Conservation (phyloP, 208 protist species). For the Trypanosoma scelopori region DNA sequence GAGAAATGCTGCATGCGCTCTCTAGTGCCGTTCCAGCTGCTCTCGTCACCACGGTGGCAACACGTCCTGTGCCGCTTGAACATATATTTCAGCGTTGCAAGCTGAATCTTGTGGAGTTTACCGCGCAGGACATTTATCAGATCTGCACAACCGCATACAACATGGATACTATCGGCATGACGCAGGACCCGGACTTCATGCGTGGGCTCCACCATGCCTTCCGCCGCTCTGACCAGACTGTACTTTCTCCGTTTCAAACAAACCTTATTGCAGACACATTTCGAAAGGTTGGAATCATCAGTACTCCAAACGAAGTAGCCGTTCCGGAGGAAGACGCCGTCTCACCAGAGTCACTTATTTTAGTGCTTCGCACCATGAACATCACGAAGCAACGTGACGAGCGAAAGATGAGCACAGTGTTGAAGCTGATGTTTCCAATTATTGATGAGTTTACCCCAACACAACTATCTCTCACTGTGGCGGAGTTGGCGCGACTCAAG, state of each 20-base stretch:
- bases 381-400: slow-evolving; percentile 75
- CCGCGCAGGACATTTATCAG: slow-evolving; percentile 83
- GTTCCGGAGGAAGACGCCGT: slow-evolving; percentile 76
- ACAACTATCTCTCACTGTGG: slow-evolving; percentile 56
- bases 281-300: slow-evolving; percentile 62
- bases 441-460: slow-evolving; percentile 77
- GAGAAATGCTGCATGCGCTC: slow-evolving; percentile 30
- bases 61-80: slow-evolving; percentile 28
- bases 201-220: slow-evolving; percentile 78
- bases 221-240: slow-evolving; percentile 60
- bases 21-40: slow-evolving; percentile 21
- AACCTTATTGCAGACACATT: slow-evolving; percentile 78
- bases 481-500: slow-evolving; percentile 63
- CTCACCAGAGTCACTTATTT: slow-evolving; percentile 72
- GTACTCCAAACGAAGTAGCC: slow-evolving; percentile 53
- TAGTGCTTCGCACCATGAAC: slow-evolving; percentile 74
- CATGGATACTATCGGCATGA: slow-evolving; percentile 63
- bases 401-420: slow-evolving; percentile 53
- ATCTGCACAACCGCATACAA: slow-evolving; percentile 69
- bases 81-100: slow-evolving; percentile 65
- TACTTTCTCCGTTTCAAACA: slow-evolving; percentile 81
- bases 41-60: slow-evolving; percentile 8
- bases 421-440: slow-evolving; percentile 53
- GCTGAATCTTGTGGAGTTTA: slow-evolving; percentile 71
- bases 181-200: slow-evolving; percentile 82